Conservation (phyloP, 768 basidiomycete species). For the Botryobasidium botryosum region DNA sequence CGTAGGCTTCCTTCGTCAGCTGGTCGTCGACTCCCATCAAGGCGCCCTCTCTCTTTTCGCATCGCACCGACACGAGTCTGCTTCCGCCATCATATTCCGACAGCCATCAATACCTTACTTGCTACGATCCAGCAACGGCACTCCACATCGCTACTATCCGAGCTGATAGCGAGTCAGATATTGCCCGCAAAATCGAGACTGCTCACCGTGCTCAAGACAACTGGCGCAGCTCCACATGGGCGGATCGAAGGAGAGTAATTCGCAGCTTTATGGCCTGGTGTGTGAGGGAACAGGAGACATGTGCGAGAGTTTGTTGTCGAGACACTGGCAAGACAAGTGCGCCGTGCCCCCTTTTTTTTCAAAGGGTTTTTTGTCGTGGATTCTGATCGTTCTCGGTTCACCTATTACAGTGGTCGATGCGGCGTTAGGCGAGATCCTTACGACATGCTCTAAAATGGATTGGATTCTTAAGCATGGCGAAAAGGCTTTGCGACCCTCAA, state of each 20-base stretch:
- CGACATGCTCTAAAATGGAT: constrained; percentile 88
- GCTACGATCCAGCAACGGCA: constrained; percentile 81
- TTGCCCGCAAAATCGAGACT: constrained; percentile 46
- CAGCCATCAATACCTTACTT: constrained; percentile 60
- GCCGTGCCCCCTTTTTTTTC: too few species aligned
- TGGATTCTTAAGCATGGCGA: constrained; percentile 85
- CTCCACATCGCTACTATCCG: constrained; percentile 63
- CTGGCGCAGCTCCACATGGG: constrained; percentile 67
- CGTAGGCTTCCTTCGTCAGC: constrained; percentile 39
- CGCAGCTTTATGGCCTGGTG: constrained; percentile 84
- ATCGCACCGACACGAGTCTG: constrained; percentile 37
- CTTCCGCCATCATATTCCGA: constrained; percentile 29
- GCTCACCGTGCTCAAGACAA: constrained; percentile 48
- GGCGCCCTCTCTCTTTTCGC: constrained; percentile 47
- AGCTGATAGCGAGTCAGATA: constrained; percentile 58
- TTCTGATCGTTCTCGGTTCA: too few species aligned
- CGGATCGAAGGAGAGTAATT: constrained; percentile 65
- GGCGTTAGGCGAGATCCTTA: constrained; percentile 83
- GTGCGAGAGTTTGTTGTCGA: constrained; percentile 74
- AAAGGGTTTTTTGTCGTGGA: too few species aligned
- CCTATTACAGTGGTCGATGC: constrained; percentile 65
- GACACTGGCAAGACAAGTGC: constrained; percentile 93
- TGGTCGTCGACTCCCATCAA: constrained; percentile 39
- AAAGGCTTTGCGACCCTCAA: constrained; percentile 51
- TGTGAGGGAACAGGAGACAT: constrained; percentile 73